phyloP scores from a whole-genome alignment of 2,329 filamentous ascomycete species.

The Daldinia sp. region DNA sequence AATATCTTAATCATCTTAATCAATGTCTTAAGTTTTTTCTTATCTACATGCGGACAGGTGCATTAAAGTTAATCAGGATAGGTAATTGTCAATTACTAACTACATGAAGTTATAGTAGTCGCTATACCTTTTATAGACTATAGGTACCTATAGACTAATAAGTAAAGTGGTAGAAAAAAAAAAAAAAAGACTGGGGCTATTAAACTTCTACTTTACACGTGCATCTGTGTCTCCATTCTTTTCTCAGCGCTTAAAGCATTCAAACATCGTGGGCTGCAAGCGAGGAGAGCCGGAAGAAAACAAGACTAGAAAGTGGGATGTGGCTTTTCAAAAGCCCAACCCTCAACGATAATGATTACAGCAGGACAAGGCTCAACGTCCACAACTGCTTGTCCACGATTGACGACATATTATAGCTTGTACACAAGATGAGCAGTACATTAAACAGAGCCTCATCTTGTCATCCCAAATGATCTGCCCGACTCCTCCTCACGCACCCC shows the following conservation, averaged over 20 bases:
- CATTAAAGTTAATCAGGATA: conserved; percentile 6
- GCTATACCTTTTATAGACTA: conserved; percentile 11
- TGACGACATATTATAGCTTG: conserved; percentile 9
- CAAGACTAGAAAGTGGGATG: not conserved
- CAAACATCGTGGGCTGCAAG: not conserved
- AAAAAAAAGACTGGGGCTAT: conserved; percentile 6
- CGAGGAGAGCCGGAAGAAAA: not conserved
- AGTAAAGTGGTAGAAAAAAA: not conserved
- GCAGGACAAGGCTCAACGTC: conserved; percentile 9
- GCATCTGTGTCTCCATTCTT: conserved; percentile 11
- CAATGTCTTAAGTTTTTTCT: conserved; percentile 22
- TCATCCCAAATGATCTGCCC: conserved; percentile 37
- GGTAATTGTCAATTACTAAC: conserved; percentile 5
- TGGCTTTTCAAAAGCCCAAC: not conserved
- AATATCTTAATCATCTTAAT: conserved; percentile 16
- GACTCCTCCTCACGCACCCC: conserved; percentile 29
- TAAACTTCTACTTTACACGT: conserved; percentile 13
- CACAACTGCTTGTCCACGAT: conserved; percentile 14
- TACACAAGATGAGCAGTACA: conserved; percentile 41
- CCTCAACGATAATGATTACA: not conserved
- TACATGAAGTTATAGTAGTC: conserved; percentile 8
- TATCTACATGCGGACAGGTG: conserved; percentile 9
- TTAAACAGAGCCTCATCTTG: conserved; percentile 49
- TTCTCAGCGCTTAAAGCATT: not conserved
- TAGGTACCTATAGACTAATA: not conserved